phyloP scores from a whole-genome alignment of 225 moss, liverwort and hornwort species.

The Bryum argenteum region DNA sequence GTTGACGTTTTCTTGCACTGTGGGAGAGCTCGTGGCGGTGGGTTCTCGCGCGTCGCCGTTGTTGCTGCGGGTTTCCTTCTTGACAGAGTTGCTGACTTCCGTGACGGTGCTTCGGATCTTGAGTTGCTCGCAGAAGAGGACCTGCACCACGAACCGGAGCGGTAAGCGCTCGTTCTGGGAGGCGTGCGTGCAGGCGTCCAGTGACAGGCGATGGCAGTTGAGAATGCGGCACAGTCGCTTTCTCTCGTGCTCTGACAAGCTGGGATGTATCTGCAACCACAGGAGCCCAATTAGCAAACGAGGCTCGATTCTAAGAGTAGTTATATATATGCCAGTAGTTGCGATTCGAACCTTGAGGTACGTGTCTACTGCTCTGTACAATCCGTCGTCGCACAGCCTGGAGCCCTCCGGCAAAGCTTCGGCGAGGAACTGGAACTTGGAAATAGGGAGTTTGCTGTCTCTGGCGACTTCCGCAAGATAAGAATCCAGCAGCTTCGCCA shows the following conservation, averaged over 20 bases:
- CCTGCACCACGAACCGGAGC: slow-evolving; percentile 79
- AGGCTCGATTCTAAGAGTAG: not conserved
- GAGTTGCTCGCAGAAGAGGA: slow-evolving; percentile 74
- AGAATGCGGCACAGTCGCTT: slow-evolving; percentile 78
- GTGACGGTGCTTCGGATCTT: slow-evolving; percentile 68
- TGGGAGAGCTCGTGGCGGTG: slow-evolving; percentile 21
- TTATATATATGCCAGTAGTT: too few relatives aligned
- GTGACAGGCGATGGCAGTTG: slow-evolving; percentile 74
- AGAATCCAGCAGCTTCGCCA: slow-evolving; percentile 76
- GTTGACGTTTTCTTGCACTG: slow-evolving; percentile 50
- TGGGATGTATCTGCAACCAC: slow-evolving; percentile 66
- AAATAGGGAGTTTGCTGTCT: slow-evolving; percentile 68
- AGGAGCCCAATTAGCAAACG: not conserved
- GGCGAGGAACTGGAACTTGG: slow-evolving; percentile 74
- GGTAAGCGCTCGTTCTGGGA: slow-evolving; percentile 92
- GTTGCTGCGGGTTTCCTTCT: slow-evolving; percentile 23
- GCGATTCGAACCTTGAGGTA: slow-evolving; percentile 69
- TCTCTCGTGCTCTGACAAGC: slow-evolving; percentile 63
- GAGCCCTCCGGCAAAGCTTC: slow-evolving; percentile 76
- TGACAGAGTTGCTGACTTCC: slow-evolving; percentile 42
- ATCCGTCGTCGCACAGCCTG: slow-evolving; percentile 72
- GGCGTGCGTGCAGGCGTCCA: slow-evolving; percentile 80
- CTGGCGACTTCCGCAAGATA: slow-evolving; percentile 86
- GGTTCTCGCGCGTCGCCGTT: slow-evolving; percentile 14
- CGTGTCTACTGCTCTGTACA: slow-evolving; percentile 87